phyloP scores from a whole-genome alignment of 2,329 filamentous ascomycete genomes.

The Laburnicola sp. region DNA sequence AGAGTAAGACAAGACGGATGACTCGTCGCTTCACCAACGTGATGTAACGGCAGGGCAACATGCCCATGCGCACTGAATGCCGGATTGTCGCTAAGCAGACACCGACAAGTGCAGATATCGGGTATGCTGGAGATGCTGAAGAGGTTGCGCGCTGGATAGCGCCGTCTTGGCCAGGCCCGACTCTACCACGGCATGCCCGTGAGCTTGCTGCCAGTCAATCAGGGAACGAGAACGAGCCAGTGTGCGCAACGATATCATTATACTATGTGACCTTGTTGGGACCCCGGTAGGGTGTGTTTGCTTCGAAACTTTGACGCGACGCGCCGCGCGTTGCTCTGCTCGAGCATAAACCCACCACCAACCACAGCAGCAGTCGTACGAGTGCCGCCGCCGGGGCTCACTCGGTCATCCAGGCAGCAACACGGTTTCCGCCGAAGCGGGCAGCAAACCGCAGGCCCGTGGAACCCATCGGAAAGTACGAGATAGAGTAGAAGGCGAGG shows the following conservation, averaged over 20 bases:
- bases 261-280: conserved; percentile 20
- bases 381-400: conserved; percentile 44
- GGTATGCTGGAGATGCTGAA: neutral
- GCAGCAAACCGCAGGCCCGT: conserved; percentile 84
- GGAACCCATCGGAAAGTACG: conserved; percentile 97
- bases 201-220: conserved; percentile 26
- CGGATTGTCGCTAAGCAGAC: too few relatives aligned
- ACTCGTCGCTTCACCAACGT: too few relatives aligned
- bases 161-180: conserved; percentile 20
- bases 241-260: conserved; percentile 25
- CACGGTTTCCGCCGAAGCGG: conserved; percentile 79
- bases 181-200: conserved; percentile 16
- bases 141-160: conserved; percentile 8
- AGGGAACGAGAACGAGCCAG: conserved; percentile 12
- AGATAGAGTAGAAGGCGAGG: conserved; percentile 90
- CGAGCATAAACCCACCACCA: conserved; percentile 23
- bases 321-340: conserved; percentile 29
- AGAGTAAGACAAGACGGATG: too few relatives aligned
- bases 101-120: too few relatives aligned
- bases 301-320: conserved; percentile 21
- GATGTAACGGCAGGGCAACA: too few relatives aligned
- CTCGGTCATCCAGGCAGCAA: conserved; percentile 84
- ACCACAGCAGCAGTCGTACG: conserved; percentile 18
- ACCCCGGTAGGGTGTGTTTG: conserved; percentile 23
- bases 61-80: too few relatives aligned